Evolutionary conservation across 2,329 filamentous ascomycete species (phyloP), one percentile per base, ranked within the genome.

Genomic region (Aspergillus hortae): DNA sequence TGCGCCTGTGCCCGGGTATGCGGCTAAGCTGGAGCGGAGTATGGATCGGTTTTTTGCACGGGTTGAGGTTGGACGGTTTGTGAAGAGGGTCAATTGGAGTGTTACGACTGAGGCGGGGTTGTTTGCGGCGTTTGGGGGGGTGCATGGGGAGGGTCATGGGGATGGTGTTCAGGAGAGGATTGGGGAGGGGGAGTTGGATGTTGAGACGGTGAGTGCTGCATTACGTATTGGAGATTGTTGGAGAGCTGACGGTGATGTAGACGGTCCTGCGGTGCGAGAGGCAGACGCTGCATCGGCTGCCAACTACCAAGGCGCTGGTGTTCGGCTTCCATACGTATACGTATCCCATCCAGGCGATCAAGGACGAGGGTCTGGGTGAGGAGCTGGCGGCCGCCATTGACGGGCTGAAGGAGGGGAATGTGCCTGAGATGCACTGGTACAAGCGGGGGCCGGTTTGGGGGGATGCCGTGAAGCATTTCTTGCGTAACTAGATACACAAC

Each of bases 311-410:
- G 48, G 82, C 81, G 6, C 46, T 86, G 17, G 75, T 85, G 0
- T 87, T 87, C 67, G 76, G 73, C 0, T 82, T 86, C 64, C 84
- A 85, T 66, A 86, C 84, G 14, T 86, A 85, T 65, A 69, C 77
- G 52, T 85, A 86, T 65, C 74, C 76, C 1, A 64, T 87, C 6
- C 58, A 59, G 36, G 73, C 82, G 46, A 68, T 87, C 43, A 83
- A 80, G 60, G 75, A 75, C 4, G 82, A 86, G 53, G 83, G 82
- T 0, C 63, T 67, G 4, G 82, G 77, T 0, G 76, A 79, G 59
- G 76, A 75, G 6, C 61, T 86, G 48, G 80, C 78, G 0, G 58
- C 67, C 33, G 83, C 83, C 2, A 82, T 86, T 62, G 82, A 86
- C 52, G 84, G 84, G 1, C 61, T 87, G 60, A 75, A 71, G 33